Conservation (phyloP, 139 green algal genomes). For the Yamagishiella unicocca region DNA sequence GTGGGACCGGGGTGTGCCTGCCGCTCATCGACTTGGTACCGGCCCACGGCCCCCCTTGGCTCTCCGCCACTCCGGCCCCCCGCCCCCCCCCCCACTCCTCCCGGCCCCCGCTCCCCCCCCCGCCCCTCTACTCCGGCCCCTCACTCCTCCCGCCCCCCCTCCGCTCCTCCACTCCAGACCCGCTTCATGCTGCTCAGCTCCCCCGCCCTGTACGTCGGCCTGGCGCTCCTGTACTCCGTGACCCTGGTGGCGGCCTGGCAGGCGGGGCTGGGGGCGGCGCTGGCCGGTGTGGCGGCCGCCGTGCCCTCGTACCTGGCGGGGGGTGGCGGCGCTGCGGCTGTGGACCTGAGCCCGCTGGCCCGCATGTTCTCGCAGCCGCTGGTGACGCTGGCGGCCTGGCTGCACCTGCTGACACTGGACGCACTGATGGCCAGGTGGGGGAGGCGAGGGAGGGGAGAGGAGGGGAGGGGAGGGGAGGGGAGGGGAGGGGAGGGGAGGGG, state of each 20-base stretch:
- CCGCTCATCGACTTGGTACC: background rate
- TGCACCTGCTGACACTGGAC: conserved; percentile 39
- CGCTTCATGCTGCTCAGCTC: conserved; percentile 15
- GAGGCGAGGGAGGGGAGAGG: background rate
- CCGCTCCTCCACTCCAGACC: background rate
- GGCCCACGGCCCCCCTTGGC: background rate
- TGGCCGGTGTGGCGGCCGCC: background rate
- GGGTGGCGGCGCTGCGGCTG: no score
- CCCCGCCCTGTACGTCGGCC: background rate
- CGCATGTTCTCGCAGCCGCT: conserved; percentile 12
- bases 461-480: background rate
- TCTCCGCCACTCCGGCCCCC: background rate
- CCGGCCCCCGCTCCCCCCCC: background rate
- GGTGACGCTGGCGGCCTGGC: conserved; percentile 14
- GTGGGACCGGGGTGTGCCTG: background rate
- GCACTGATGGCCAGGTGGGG: conserved; percentile 39
- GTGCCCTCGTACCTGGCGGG: background rate
- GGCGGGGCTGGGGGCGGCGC: background rate
- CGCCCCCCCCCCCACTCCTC: background rate
- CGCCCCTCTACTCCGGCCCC: no score
- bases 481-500: background rate
- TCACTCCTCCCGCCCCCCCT: background rate
- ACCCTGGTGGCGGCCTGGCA: background rate
- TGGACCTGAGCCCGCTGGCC: conserved; percentile 24
- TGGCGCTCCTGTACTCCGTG: background rate